Evolutionary conservation across 306 rosid genomes (phyloP).

Genomic region (Notholithocarpus densiflorus): DNA sequence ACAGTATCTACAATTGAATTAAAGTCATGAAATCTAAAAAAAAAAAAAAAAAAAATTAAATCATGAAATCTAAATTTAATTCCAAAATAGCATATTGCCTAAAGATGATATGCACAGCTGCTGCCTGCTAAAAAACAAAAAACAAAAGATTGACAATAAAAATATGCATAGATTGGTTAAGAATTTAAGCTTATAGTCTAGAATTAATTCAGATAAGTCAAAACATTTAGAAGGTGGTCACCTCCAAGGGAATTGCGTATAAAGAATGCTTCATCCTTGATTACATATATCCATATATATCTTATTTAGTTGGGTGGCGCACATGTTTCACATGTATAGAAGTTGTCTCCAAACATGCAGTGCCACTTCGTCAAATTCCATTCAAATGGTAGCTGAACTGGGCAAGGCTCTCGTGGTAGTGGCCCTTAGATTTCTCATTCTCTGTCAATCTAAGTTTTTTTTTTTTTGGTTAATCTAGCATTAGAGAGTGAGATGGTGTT

Average conservation of each 20-base stretch:
- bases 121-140: not conserved
- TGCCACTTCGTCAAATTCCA: no score
- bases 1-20: no score
- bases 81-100: not conserved
- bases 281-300: conserved; percentile 66
- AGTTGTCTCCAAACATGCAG: conserved; percentile 34
- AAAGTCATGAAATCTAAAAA: not conserved
- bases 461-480: no score
- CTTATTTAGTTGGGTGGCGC: conserved; percentile 71
- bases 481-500: no score
- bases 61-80: not conserved
- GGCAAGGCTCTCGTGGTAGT: no score
- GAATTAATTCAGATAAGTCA: not conserved
- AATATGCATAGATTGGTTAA: not conserved
- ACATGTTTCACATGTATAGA: conserved; percentile 89
- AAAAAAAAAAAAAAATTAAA: no score
- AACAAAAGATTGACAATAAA: not conserved
- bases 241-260: conserved; percentile 59
- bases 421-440: no score
- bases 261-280: conserved; percentile 71
- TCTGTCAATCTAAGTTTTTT: no score
- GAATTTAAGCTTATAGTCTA: not conserved
- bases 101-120: not conserved
- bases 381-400: no score
- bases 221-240: conserved; percentile 24